phyloP scores from a whole-genome alignment of 495 filamentous ascomycete species.

The Penicillium longicatenatum region DNA sequence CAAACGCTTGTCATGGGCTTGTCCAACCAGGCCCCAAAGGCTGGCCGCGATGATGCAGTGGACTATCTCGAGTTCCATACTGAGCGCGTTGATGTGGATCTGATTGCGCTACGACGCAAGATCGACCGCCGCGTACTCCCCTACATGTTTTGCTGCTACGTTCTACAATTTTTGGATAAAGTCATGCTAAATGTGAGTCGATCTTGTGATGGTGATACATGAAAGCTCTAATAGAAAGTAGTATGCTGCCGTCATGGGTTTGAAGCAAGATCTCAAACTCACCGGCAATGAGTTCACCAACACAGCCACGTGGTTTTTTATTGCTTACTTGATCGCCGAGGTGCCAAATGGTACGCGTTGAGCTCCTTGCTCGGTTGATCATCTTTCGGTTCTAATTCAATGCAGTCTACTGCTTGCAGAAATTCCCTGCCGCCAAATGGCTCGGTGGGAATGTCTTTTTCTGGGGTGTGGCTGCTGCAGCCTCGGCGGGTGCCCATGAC shows the following conservation, averaged over 20 bases:
- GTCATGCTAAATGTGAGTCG: conserved; percentile 57
- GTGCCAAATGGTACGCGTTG: conserved; percentile 51
- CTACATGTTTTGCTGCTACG: conserved; percentile 62
- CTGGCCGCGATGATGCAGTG: conserved; percentile 32
- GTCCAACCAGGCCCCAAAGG: conserved; percentile 7
- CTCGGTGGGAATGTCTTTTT: conserved; percentile 51
- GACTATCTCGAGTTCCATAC: conserved; percentile 34
- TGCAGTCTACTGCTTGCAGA: conserved; percentile 40
- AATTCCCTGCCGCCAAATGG: conserved; percentile 54
- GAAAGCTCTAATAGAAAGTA: not conserved
- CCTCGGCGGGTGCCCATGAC: conserved; percentile 21
- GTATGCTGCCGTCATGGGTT: conserved; percentile 61
- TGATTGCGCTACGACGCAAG: conserved; percentile 34
- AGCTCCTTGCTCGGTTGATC: not conserved
- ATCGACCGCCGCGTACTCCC: conserved; percentile 55
- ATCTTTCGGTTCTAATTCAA: not conserved
- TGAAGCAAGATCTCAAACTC: conserved; percentile 49
- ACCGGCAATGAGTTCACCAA: conserved; percentile 55
- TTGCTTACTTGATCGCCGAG: conserved; percentile 56
- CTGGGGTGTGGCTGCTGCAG: conserved; percentile 46
- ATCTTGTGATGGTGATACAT: not conserved
- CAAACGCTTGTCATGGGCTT: conserved; percentile 14
- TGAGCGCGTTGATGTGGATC: conserved; percentile 13
- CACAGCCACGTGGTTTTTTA: conserved; percentile 55
- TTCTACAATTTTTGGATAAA: conserved; percentile 69